Percentiles rank a stretch among this genome's conserved stretches.
Conservation (phyloP, 1,284 basidiomycete species). For the Apiotrichum akiyoshidainum region DNA sequence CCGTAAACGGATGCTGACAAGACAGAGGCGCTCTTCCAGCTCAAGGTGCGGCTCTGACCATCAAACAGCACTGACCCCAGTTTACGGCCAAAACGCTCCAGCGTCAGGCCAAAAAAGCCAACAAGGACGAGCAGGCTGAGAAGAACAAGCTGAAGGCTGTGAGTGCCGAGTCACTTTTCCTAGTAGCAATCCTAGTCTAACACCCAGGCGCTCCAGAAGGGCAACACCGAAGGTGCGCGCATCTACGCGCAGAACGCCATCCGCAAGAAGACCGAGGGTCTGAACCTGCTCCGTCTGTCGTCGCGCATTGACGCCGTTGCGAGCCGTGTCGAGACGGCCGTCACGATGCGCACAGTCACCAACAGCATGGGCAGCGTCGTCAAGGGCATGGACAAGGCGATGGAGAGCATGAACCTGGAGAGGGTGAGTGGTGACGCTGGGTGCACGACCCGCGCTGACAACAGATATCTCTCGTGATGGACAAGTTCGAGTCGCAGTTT, state of each 20-base stretch:
- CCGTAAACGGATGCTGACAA: constrained; percentile 1
- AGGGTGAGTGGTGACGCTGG: constrained; percentile 60
- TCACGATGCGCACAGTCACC: constrained; percentile 85
- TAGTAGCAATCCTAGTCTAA: neutral
- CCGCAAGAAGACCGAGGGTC: constrained; percentile 91
- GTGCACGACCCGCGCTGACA: constrained; percentile 5
- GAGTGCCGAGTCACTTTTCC: constrained; percentile 17
- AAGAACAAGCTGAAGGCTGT: constrained; percentile 89
- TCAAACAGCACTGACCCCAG: constrained; percentile 51
- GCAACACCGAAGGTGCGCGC: constrained; percentile 94
- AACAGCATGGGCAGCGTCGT: constrained; percentile 96
- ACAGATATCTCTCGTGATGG: constrained; percentile 97
- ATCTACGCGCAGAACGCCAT: constrained; percentile 99
- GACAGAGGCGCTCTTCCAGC: constrained; percentile 88
- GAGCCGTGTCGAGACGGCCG: constrained; percentile 96
- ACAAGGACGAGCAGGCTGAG: constrained; percentile 85
- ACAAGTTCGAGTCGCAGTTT: constrained; percentile 97
- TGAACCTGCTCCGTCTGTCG: constrained; percentile 82
- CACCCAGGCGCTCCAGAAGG: constrained; percentile 84
- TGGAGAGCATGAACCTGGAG: constrained; percentile 99
- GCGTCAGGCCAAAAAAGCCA: constrained; percentile 89
- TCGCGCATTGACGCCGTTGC: constrained; percentile 96
- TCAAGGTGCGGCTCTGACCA: constrained; percentile 62
- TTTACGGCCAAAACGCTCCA: constrained; percentile 92
- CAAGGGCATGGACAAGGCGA: constrained; percentile 96